Evolutionary conservation across 1,284 basidiomycete species (phyloP).

Genomic region (Paramarasmius palmivorus): DNA sequence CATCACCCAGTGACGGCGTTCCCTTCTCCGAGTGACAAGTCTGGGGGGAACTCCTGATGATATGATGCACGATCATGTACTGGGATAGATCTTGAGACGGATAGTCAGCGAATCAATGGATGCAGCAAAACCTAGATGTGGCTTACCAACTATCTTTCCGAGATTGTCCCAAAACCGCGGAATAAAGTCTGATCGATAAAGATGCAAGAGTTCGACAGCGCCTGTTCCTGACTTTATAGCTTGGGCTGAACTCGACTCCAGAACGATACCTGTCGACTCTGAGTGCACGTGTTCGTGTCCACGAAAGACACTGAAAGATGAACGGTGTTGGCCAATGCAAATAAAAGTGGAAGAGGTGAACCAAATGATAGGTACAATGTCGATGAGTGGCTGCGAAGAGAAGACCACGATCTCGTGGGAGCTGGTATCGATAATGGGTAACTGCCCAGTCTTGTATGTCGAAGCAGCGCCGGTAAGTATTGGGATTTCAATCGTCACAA

Average conservation of each 20-base stretch:
- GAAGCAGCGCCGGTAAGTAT: no score
- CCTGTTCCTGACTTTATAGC: no score
- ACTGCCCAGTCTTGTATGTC: background rate
- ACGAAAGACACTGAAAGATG: background rate
- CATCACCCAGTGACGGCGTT: background rate
- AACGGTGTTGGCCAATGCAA: background rate
- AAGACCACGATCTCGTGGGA: background rate
- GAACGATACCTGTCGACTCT: background rate
- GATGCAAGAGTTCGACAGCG: background rate
- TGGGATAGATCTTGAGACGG: background rate
- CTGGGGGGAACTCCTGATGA: background rate
- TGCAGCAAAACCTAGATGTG: background rate
- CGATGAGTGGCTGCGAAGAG: background rate
- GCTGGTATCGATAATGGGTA: background rate
- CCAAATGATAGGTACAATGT: background rate
- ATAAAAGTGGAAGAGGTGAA: background rate
- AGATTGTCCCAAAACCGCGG: slow-evolving; percentile 1
- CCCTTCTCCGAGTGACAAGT: background rate
- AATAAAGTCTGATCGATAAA: background rate
- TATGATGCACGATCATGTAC: background rate
- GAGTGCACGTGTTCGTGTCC: background rate
- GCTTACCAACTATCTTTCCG: background rate
- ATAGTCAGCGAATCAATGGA: background rate
- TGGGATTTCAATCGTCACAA: background rate
- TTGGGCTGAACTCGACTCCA: background rate